These are phyloP conservation scores for Boletus tomentosulus DNA, from an alignment of 768 basidiomycete species.

Conservation along the genomic window DNA sequence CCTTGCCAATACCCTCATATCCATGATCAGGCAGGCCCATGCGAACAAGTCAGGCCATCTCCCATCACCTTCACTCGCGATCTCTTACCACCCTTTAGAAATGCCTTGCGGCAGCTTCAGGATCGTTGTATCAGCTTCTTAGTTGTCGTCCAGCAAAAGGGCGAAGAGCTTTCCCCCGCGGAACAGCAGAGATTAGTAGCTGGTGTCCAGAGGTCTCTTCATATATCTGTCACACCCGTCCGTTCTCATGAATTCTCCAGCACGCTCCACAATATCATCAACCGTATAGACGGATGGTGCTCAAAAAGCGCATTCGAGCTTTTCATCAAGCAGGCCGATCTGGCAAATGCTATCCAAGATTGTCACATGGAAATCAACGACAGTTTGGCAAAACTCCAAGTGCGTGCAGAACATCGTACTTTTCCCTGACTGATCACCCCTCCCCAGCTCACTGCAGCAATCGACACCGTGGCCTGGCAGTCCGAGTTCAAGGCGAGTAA, in stretches of 20 bases:
- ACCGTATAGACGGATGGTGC: conserved; percentile 43
- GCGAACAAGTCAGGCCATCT: conserved; percentile 40
- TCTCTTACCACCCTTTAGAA: conserved; percentile 26
- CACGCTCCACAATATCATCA: conserved; percentile 34
- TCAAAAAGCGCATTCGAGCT: conserved; percentile 36
- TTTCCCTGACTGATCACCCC: conserved; percentile 5
- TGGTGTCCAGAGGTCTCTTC: conserved; percentile 32
- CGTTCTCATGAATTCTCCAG: conserved; percentile 18
- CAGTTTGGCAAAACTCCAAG: conserved; percentile 47
- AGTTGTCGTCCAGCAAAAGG: conserved; percentile 34
- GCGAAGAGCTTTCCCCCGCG: conserved; percentile 24
- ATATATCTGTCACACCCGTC: neutral
- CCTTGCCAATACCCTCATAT: conserved; percentile 39
- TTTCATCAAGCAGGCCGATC: conserved; percentile 43
- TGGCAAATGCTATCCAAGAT: conserved; percentile 40
- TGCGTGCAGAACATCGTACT: conserved; percentile 14
- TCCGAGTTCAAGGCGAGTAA: conserved; percentile 36
- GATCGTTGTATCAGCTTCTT: conserved; percentile 45
- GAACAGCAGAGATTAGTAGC: conserved; percentile 32
- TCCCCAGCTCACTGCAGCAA: conserved; percentile 40
- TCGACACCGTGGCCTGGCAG: conserved; percentile 49
- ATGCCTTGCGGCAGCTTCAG: conserved; percentile 41
- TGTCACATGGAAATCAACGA: conserved; percentile 45
- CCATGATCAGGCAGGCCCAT: conserved; percentile 44
- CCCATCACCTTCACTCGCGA: neutral